phyloP scores from a whole-genome alignment of 2,329 filamentous ascomycete species.

The Pseudogymnoascus sp. region DNA sequence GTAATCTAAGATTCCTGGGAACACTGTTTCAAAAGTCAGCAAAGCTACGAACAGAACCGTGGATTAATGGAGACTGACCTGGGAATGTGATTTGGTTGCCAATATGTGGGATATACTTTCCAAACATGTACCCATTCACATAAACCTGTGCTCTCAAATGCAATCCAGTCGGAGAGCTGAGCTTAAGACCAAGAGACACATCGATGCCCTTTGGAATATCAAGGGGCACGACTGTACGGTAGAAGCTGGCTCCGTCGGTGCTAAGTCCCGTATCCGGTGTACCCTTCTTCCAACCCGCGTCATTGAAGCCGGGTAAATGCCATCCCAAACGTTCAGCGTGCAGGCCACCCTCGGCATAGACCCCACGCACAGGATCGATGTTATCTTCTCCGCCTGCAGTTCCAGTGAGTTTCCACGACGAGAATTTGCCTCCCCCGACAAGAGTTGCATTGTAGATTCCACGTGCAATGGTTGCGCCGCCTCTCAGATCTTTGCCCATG shows the following conservation, averaged over 20 bases:
- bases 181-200: conserved; percentile 49
- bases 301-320: conserved; percentile 52
- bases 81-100: conserved; percentile 56
- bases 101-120: conserved; percentile 53
- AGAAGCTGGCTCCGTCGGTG: conserved; percentile 49
- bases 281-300: conserved; percentile 37
- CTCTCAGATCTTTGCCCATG: conserved; percentile 52
- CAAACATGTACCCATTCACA: conserved; percentile 62
- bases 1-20: conserved; percentile 53
- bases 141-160: conserved; percentile 51
- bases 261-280: conserved; percentile 35
- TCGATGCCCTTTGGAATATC: conserved; percentile 47
- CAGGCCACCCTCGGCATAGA: conserved; percentile 53
- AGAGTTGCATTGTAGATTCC: conserved; percentile 50
- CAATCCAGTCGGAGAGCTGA: conserved; percentile 40
- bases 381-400: conserved; percentile 47
- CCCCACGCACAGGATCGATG: conserved; percentile 50
- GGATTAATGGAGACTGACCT: conserved; percentile 15
- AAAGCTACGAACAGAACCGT: not conserved
- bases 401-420: conserved; percentile 52
- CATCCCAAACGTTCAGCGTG: conserved; percentile 52
- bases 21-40: conserved; percentile 35
- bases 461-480: conserved; percentile 41
- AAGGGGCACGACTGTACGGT: conserved; percentile 47
- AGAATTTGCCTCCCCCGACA: conserved; percentile 40